Evolutionary conservation across 2,329 filamentous ascomycete species (phyloP), one percentile per base, ranked within the genome.

Genomic region (Ilyonectria destructans): DNA sequence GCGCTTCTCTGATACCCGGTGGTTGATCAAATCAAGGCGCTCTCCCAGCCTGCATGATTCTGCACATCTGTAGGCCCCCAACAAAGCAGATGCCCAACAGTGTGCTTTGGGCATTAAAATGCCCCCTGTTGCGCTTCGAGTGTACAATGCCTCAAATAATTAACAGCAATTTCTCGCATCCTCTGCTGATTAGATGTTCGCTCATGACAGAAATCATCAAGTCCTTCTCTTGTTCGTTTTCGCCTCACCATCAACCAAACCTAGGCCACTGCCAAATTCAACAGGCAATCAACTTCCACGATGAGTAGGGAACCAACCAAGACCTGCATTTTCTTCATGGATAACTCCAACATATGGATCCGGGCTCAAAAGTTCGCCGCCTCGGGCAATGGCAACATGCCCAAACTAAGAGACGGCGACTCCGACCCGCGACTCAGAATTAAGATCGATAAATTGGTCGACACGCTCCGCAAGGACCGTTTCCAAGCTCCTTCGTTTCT

Each of bases 321-420:
- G 19, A 49, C 43, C n/a, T 58, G 43, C 43, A 58, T 49, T 12
- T 35, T 58, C 43, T 58, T 58, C 13, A 29, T 58, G 19, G 56
- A 58, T 12, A 43, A 49, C 43, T 58, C 56, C 56, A 58, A 58
- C 56, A 49, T 58, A 1, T 58, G 56, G 56, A 49, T 58, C 43
- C 43, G 49, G 13, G 56, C 56, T 29, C 56, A 58, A 58, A 58
- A 58, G 43, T 58, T 58, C 29, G 43, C 56, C 43, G 43, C 56
- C 13, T 26, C n/a, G n/a, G 43, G 43, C 43, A 58, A 64, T 21
- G 65, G 56, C 48, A 69, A 65, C 46, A 35, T 75, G 63, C 69
- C 72, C 60, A 75, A 74, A 26, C 67, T 78, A 26, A 55, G 37
- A 17, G 74, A 74, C 64, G 52, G 57, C 59, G 71, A 73, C 58